phyloP scores from a whole-genome alignment of 345 rosid genomes.

The Eucalyptus marginata region DNA sequence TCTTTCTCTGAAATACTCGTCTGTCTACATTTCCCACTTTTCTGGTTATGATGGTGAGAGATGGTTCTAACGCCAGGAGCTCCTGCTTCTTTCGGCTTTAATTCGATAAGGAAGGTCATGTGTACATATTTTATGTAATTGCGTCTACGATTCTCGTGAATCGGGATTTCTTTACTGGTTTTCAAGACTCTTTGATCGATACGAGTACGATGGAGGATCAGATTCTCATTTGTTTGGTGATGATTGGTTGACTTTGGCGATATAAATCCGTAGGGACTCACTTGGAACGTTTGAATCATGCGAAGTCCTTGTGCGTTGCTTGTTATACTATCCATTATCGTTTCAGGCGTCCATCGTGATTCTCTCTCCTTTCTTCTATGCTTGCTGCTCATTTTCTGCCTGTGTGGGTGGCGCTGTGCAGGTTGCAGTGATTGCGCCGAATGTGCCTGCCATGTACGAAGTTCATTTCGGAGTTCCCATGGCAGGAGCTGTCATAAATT shows the following conservation, averaged over 20 bases:
- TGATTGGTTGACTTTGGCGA: neutral
- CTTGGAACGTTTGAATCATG: neutral
- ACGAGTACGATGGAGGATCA: neutral
- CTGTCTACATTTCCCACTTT: neutral
- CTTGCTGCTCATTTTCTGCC: neutral
- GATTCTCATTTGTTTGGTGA: neutral
- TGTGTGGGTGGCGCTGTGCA: conserved; percentile 4
- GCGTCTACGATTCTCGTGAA: neutral
- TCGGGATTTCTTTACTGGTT: neutral
- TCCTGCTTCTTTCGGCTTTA: neutral
- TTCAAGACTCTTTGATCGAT: neutral
- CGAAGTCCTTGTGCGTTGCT: neutral
- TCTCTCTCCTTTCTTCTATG: neutral
- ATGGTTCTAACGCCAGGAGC: neutral
- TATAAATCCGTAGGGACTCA: neutral
- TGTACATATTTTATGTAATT: neutral
- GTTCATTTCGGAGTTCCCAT: conserved; percentile 93
- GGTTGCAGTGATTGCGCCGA: conserved; percentile 87
- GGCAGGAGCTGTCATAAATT: conserved; percentile 80
- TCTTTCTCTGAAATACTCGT: neutral
- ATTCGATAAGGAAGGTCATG: neutral
- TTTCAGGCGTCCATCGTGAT: neutral
- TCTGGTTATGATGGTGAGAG: neutral
- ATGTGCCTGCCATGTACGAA: conserved; percentile 75
- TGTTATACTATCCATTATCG: neutral